Conservation (phyloP, 768 basidiomycete species). For the Tricholoma bakamatsutake region DNA sequence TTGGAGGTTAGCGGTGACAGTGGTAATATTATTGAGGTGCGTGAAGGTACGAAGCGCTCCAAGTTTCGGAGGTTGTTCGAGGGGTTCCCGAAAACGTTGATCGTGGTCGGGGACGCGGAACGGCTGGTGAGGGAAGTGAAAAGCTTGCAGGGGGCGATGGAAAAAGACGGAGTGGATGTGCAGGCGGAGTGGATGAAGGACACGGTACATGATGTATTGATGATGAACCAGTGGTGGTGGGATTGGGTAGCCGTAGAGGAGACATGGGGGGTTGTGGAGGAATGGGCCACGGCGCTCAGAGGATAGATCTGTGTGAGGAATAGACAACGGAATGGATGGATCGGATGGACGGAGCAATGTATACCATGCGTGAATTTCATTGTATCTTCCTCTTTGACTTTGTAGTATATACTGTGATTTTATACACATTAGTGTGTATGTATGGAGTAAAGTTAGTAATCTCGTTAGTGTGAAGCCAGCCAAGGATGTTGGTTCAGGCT, state of each 20-base stretch:
- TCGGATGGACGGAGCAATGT: background rate
- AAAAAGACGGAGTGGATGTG: slow-evolving; percentile 31
- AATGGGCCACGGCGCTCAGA: slow-evolving; percentile 22
- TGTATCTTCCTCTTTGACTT: background rate
- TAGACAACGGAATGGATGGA: background rate
- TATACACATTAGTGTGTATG: background rate
- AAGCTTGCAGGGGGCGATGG: slow-evolving; percentile 34
- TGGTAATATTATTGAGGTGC: background rate
- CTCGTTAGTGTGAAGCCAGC: too few species aligned
- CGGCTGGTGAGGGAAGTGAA: slow-evolving; percentile 42
- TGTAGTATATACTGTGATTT: background rate
- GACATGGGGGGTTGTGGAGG: slow-evolving; percentile 31
- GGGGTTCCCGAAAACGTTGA: slow-evolving; percentile 37
- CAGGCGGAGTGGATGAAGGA: slow-evolving; percentile 29
- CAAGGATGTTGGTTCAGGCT: too few species aligned
- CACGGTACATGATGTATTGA: slow-evolving; percentile 40
- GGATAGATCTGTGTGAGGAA: background rate
- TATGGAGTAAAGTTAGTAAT: too few species aligned
- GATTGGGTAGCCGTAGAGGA: slow-evolving; percentile 30
- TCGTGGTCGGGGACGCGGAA: slow-evolving; percentile 48
- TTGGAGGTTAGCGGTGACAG: background rate
- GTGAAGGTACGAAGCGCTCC: slow-evolving; percentile 8
- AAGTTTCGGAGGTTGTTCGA: slow-evolving; percentile 36
- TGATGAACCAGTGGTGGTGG: slow-evolving; percentile 40
- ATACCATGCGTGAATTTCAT: background rate